Base-by-base conservation (phyloP, 129 eudicot species). In the Centrapalus pauciflorus region DNA sequence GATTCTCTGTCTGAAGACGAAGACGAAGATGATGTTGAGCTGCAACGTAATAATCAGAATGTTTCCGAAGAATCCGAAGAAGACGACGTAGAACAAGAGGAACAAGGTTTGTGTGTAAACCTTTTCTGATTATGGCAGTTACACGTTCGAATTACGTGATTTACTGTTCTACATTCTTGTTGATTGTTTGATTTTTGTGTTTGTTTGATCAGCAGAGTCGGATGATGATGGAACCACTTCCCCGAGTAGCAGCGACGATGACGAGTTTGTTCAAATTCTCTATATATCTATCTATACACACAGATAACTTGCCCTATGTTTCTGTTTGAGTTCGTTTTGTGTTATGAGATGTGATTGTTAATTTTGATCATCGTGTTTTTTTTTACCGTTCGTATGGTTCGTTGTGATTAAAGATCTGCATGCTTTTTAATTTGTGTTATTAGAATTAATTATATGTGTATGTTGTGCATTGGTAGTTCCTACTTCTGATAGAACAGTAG, bases 171-270 rank as follows among this genome's bases (percentile, higher is more conserved):
- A 11, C 72, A 64, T 64, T 73, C 49, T 19, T 28, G 48, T 52
- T 25, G 19, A 61, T 68, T 13, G 20, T 33, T 79, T 25, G 30
- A 70, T 12, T 45, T 57, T 33, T 30, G 38, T n/a, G n/a, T 65
- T 11, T 55, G 9, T 35, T 71, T 20, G 69, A 65, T 37, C 55
- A 34, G 59, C 57, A 4, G 61, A 48, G 49, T 61, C 82, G 56
- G 79, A 77, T 78, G 80, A 83, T 20, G 83, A 80, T 55, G 82
- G 69, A 48, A 85, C 85, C 69, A n/a, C 77, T 59, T 76, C 80
- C 57, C 78, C 83, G 8, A 77, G 83, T 64, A 60, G 27, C 29
- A 83, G 70, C 25, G 91, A 88, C 13, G 63, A 61, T 35, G 96
- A 89, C 55, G 96, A 89, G 93, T 89, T 49, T 28, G 82, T 66